Evolutionary conservation across 2,329 filamentous ascomycete species (phyloP).

Genomic region (Alternaria rosae): DNA sequence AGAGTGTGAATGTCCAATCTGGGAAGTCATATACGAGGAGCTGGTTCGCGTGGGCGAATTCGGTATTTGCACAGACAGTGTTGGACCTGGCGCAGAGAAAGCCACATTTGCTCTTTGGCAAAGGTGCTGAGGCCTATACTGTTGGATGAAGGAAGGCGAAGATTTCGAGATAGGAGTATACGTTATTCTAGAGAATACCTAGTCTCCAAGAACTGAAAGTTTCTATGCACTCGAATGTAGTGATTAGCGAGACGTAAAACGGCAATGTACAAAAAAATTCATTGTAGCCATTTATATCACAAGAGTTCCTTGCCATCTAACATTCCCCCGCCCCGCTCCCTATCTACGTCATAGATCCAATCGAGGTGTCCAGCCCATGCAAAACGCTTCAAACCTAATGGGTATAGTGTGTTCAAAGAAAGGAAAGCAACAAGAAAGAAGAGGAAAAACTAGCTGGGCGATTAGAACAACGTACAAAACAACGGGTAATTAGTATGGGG

Average conservation of each 20-base stretch:
- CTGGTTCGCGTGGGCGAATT: conserved; percentile 99
- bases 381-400: conserved; percentile 1
- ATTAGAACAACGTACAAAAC: neutral
- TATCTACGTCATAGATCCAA: neutral
- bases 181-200: neutral
- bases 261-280: neutral
- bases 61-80: conserved; percentile 91
- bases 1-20: conserved; percentile 67
- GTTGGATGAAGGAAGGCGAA: conserved; percentile 9
- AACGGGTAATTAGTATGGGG: neutral
- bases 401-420: conserved; percentile 1
- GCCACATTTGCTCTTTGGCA: conserved; percentile 83
- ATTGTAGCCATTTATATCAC: neutral
- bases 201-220: neutral
- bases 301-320: neutral
- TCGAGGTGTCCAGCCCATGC: neutral
- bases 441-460: neutral
- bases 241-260: neutral
- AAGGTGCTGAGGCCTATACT: conserved; percentile 57
- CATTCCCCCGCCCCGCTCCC: neutral
- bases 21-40: conserved; percentile 59
- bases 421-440: neutral
- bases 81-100: conserved; percentile 88
- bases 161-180: neutral
- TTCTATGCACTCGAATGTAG: neutral